Evolutionary conservation across 352 stramenopile species (phyloP).

Genomic region (Globisporangium iwayamae): DNA sequence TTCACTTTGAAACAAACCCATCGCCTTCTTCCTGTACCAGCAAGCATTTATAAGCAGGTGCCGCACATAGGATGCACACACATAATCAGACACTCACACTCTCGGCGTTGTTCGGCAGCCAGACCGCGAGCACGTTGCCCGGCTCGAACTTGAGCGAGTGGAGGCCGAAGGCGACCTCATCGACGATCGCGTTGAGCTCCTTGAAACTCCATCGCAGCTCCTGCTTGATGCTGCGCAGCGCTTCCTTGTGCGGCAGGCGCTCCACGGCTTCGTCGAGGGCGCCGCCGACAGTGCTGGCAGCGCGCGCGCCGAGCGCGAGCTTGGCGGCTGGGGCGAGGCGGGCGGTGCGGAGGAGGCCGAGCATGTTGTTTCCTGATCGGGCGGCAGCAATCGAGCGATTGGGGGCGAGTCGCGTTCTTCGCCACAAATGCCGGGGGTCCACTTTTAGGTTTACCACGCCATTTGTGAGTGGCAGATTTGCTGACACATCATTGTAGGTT

Average conservation of each 20-base stretch:
- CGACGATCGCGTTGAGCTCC: constrained; percentile 70
- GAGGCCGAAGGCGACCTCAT: constrained; percentile 79
- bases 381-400: constrained; percentile 18
- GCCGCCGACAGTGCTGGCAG: constrained; percentile 63
- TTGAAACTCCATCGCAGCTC: constrained; percentile 85
- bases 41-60: background rate
- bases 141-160: constrained; percentile 65
- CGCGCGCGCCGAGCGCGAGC: constrained; percentile 30
- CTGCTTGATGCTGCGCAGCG: constrained; percentile 77
- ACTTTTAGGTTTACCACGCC: no score
- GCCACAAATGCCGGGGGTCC: constrained; percentile 27
- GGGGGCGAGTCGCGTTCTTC: constrained; percentile 23
- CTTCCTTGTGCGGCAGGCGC: constrained; percentile 83
- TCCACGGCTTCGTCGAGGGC: constrained; percentile 71
- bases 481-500: no score
- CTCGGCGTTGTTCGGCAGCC: constrained; percentile 82
- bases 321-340: constrained; percentile 36
- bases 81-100: constrained; percentile 32
- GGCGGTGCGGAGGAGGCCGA: constrained; percentile 62
- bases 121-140: constrained; percentile 77
- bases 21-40: no score
- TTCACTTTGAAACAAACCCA: no score
- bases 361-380: constrained; percentile 37
- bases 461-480: no score
- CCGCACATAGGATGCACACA: background rate